Base-by-base conservation (phyloP, 257 asterid species). In the Jacaranda copaia region DNA sequence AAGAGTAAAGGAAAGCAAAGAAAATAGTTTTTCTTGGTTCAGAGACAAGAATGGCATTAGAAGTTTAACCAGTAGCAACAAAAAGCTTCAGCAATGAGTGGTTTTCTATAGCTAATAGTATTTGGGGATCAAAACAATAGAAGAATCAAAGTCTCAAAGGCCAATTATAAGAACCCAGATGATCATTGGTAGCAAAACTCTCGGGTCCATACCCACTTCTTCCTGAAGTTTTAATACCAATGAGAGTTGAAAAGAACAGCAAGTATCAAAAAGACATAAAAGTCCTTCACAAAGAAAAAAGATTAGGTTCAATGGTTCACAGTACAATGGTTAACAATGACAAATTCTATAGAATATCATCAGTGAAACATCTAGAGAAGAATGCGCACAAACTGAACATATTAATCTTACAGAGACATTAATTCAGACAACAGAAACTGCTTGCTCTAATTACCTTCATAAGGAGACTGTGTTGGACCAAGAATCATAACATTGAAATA, bases 401-500 rank as follows among this genome's bases (percentile, higher is more conserved):
- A 79, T 7, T 19, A 57, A 46, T n/a, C 60, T 68, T n/a, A 65
- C 39, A 15, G 4, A 7, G 48, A 56, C 35, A 56, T 64, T 25
- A 15, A 46, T 63, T 52, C 14, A 38, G 48, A 40, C 55, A 73
- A 58, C 55, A 52, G 13, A 62, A 72, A 12, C 70, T 19, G 58
- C 52, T 53, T 72, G 60, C 69, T 64, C 25, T 3, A 61, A 36
- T 69, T 70, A 93, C 99, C 99, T 96, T 96, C 99, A 81, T 93
- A 96, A 70, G 99, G 99, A 76, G 99, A 96, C 71, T 96, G 99
- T 8, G 97, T 76, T 59, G 99, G 99, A 70, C 99, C 99, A 77
- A 96, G 99, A 83, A 96, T 91, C 99, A 96, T 96, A 69, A 96
- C 99, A 82, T 96, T 96, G 84, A 96, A 96, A 68, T 96, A 92